phyloP scores from a whole-genome alignment of 306 rosid genomes.

The Chamaecrista fasciculata region DNA sequence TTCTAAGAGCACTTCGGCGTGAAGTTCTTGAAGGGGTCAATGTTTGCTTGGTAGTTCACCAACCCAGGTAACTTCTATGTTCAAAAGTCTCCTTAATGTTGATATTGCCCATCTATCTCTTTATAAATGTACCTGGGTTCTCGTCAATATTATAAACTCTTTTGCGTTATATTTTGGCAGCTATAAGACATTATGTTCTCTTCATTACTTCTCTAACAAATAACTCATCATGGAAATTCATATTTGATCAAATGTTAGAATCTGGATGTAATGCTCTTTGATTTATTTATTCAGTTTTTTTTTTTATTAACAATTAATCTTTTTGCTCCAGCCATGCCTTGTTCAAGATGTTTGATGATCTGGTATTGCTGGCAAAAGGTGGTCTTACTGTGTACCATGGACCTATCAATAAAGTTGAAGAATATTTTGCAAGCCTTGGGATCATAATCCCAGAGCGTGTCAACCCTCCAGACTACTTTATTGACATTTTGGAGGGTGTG shows the following conservation, averaged over 20 bases:
- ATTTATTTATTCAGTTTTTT: not conserved
- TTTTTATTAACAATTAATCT: constrained; percentile 26
- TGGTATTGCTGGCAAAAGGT: constrained; percentile 93
- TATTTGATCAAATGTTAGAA: not conserved
- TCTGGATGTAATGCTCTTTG: not conserved
- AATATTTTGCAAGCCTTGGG: constrained; percentile 83
- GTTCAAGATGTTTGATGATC: constrained; percentile 95
- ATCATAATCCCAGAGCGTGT: constrained; percentile 75
- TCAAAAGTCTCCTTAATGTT: constrained; percentile 15
- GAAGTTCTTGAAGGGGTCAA: constrained; percentile 99
- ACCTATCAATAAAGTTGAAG: constrained; percentile 76
- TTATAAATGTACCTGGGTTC: too few species aligned
- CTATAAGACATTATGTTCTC: not conserved
- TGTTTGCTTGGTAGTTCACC: constrained; percentile 96
- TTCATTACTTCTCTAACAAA: not conserved
- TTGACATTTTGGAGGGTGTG: constrained; percentile 92
- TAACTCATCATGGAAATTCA: not conserved
- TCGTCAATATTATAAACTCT: too few species aligned
- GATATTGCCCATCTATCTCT: not conserved
- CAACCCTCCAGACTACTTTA: constrained; percentile 92
- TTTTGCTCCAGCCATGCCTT: constrained; percentile 75
- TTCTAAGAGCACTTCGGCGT: constrained; percentile 86
- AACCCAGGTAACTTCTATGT: constrained; percentile 73
- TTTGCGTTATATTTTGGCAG: not conserved
- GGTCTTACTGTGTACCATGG: constrained; percentile 95